phyloP scores from a whole-genome alignment of 176 grass and related monocot genomes.

The Cenchrus fungigraminus region DNA sequence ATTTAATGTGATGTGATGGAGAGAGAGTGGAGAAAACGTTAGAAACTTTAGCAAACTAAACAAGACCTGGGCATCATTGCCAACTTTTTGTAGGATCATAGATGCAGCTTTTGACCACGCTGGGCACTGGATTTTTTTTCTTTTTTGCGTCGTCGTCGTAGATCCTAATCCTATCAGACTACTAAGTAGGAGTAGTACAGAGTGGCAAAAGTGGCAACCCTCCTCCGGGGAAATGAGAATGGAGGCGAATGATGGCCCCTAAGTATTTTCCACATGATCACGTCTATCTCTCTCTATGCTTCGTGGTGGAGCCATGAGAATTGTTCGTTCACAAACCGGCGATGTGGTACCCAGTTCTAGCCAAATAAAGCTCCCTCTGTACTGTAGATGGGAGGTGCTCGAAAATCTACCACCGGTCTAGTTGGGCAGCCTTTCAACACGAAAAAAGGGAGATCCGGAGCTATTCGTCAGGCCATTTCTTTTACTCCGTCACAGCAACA shows the following conservation, averaged over 20 bases:
- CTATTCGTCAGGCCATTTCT: constrained; percentile 5
- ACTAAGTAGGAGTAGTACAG: background rate
- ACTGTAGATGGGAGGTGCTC: constrained; percentile 24
- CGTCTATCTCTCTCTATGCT: background rate
- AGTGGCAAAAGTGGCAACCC: constrained; percentile 3
- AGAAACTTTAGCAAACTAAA: no score
- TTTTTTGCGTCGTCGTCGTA: background rate
- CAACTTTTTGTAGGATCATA: constrained; percentile 20
- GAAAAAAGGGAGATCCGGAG: background rate
- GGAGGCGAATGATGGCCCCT: constrained; percentile 23
- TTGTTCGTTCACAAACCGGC: background rate
- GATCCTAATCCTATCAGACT: constrained; percentile 1
- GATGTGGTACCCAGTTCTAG: background rate
- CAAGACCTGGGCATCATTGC: constrained; percentile 3
- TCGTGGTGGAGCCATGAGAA: background rate
- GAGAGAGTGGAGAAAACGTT: no score
- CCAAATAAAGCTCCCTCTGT: background rate
- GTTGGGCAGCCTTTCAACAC: constrained; percentile 38
- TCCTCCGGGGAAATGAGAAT: background rate
- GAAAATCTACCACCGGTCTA: constrained; percentile 37
- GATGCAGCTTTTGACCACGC: constrained; percentile 29
- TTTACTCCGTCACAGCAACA: background rate
- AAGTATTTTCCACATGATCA: constrained; percentile 36
- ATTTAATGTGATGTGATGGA: no score
- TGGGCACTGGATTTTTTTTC: background rate